Evolutionary conservation across 495 filamentous ascomycete genomes (phyloP).

Genomic region (Penicillium coffeae): DNA sequence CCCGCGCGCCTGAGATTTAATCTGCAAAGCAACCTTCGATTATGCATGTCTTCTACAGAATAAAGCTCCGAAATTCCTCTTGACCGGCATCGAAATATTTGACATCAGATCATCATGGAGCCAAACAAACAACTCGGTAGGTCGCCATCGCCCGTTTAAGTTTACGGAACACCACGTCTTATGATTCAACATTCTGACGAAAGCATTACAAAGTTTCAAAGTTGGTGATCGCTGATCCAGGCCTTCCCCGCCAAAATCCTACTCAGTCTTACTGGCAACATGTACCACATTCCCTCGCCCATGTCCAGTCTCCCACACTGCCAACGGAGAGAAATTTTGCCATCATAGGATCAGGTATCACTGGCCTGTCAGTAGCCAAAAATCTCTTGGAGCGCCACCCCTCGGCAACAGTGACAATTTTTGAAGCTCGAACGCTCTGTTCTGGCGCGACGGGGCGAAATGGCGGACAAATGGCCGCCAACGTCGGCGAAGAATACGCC

Average conservation of each 20-base stretch:
- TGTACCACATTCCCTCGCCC: conserved; percentile 53
- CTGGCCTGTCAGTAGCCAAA: conserved; percentile 58
- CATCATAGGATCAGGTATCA: conserved; percentile 70
- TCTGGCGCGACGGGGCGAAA: conserved; percentile 74
- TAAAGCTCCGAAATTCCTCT: neutral
- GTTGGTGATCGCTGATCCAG: conserved; percentile 29
- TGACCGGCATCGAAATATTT: neutral
- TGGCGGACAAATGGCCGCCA: conserved; percentile 36
- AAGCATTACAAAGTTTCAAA: conserved; percentile 5
- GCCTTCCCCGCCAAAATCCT: conserved; percentile 53
- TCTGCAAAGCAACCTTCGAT: neutral
- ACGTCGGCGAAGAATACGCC: conserved; percentile 30
- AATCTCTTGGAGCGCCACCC: conserved; percentile 43
- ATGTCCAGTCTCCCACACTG: conserved; percentile 43
- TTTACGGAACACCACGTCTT: too few species aligned
- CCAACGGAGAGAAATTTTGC: conserved; percentile 50
- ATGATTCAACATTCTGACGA: too few species aligned
- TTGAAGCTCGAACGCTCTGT: conserved; percentile 77
- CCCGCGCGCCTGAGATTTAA: conserved; percentile 12
- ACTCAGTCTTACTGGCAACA: conserved; percentile 71
- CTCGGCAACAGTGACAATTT: conserved; percentile 21
- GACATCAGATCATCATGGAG: conserved; percentile 5
- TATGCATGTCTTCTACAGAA: too few species aligned
- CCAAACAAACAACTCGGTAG: conserved; percentile 8
- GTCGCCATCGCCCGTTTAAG: neutral